Conservation (phyloP, 2,329 filamentous ascomycete species). For the Pseudogymnoascus sp. region DNA sequence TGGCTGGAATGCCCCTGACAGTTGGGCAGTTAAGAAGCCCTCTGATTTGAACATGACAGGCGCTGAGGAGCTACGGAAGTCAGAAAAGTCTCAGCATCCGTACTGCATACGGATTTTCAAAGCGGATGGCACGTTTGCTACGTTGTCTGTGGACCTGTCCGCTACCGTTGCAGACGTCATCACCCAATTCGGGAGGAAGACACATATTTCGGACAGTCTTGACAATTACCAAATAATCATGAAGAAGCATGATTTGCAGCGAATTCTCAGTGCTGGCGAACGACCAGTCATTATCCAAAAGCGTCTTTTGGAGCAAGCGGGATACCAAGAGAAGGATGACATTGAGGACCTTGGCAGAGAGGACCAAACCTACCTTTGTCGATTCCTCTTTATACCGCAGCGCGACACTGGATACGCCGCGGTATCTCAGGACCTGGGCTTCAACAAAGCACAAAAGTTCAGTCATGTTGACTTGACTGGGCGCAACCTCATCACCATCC, state of each 20-base stretch:
- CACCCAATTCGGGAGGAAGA: conserved; percentile 87
- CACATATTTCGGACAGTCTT: conserved; percentile 78
- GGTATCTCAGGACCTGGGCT: conserved; percentile 63
- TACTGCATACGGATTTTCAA: conserved; percentile 96
- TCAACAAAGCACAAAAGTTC: conserved; percentile 79
- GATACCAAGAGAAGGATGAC: conserved; percentile 77
- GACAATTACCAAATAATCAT: conserved; percentile 95
- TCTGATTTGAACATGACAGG: conserved; percentile 55
- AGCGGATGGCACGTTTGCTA: conserved; percentile 88
- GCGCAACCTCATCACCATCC: conserved; percentile 86
- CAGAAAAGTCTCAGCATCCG: conserved; percentile 64
- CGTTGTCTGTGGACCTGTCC: conserved; percentile 74
- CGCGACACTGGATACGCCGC: conserved; percentile 75
- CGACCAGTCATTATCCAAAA: conserved; percentile 88
- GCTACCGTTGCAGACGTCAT: conserved; percentile 82
- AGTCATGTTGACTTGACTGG: conserved; percentile 89
- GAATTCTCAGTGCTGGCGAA: conserved; percentile 70
- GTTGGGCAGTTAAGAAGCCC: conserved; percentile 80
- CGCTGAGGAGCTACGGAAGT: conserved; percentile 60
- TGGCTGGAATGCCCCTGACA: conserved; percentile 89
- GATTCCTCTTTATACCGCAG: conserved; percentile 88
- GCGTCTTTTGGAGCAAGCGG: conserved; percentile 78
- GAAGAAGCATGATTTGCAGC: conserved; percentile 81
- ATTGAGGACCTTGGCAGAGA: conserved; percentile 92
- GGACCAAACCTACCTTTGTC: conserved; percentile 93